Evolutionary conservation across 139 green algal species (phyloP), one percentile per base, ranked within the genome.

Genomic region (Pleodorina starrii): DNA sequence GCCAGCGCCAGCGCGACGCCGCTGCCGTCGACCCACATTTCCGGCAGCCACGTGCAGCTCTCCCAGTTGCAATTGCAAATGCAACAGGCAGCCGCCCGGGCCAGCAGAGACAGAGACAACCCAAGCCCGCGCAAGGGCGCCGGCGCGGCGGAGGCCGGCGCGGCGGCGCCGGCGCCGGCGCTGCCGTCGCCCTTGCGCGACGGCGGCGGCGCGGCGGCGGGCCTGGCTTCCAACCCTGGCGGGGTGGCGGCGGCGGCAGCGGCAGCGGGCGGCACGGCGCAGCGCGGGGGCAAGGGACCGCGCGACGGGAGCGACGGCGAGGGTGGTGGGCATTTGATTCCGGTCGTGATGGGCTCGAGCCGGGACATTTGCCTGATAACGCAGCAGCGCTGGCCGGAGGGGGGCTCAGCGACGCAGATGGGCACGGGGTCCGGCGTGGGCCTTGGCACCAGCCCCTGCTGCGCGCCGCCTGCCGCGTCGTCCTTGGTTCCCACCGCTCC

Each of bases 361-460:
- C 25, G 19, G 2, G 63, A 73, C 35, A 2, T 73, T 36, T 40
- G 16, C 63, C 63, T 73, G n/a, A 73, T 73, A 36, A 23, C 12
- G 21, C 63, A 73, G 63, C 63, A 73, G 63, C 63, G 63, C n/a
- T 73, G 63, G 63, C 63, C 63, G 63, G 16, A 66, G 54, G 54
- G 25, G 54, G 6, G 29, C 21, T 21, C 7, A 25, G 54, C 5
- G 54, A 25, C 3, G 54, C 6, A 66, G 54, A 25, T 66, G 54
- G 50, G 54, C 54, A 25, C 21, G 54, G 54, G 54, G 54, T 25
- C 54, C n/a, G 63, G 63, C 63, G 2, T 16, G 63, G 63, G 29
- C 63, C 54, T 21, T 21, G 63, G 63, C 16, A 73, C 16, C 63
- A 73, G 63, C 63, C 63, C 29, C 63, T 40, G 59, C 59, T 71